These are phyloP conservation scores for Dentipellis fragilis DNA, from an alignment of 768 basidiomycete species.

Conservation along the genomic window DNA sequence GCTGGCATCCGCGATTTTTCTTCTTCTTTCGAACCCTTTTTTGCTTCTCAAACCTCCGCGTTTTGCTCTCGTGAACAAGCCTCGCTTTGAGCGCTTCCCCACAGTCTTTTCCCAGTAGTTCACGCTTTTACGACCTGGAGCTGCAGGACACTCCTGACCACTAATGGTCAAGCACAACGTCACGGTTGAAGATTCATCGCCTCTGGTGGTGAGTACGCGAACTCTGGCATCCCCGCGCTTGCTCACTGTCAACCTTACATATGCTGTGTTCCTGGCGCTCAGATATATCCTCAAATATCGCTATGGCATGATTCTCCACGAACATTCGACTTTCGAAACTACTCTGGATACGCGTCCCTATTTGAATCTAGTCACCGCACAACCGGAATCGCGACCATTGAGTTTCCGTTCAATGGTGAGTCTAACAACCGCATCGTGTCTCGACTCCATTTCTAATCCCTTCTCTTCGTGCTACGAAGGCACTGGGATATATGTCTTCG, in stretches of 20 bases:
- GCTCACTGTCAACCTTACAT: not conserved
- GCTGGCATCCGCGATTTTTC: too few species aligned
- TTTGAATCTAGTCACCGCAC: not conserved
- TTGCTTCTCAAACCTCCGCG: too few species aligned
- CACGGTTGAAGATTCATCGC: conserved; percentile 1
- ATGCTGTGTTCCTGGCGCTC: not conserved
- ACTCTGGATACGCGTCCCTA: not conserved
- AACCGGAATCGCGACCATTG: not conserved
- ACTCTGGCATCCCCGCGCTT: too few species aligned
- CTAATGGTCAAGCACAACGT: not conserved
- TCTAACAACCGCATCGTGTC: not conserved
- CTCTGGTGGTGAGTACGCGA: not conserved
- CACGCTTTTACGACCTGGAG: not conserved
- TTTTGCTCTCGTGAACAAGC: too few species aligned
- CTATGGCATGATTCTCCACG: not conserved
- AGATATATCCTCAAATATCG: not conserved
- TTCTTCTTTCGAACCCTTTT: too few species aligned
- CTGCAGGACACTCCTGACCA: not conserved
- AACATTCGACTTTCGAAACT: not conserved
- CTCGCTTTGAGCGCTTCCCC: too few species aligned
- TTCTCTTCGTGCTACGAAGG: not conserved
- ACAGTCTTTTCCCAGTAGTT: too few species aligned
- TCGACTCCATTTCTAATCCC: too few species aligned
- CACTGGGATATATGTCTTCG: not conserved
- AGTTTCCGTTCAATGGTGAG: conserved; percentile 1